Base-by-base conservation (phyloP, 139 green algal species). In the Nannochloris sp. region DNA sequence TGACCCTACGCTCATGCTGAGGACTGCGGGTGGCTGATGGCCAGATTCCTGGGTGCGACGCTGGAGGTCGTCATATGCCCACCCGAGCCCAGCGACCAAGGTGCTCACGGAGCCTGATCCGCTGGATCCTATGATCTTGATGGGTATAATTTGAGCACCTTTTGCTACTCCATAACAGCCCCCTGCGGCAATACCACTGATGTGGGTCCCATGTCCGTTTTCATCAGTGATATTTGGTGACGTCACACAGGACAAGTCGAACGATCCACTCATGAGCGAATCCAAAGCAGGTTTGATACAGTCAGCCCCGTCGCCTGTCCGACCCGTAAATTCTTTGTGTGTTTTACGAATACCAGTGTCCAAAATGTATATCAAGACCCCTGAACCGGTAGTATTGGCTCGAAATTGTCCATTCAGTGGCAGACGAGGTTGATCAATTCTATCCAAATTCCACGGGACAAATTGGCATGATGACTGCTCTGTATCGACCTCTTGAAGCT, bases 191-290 rank as follows among this genome's bases (percentile, higher is more conserved):
- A 70, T 87, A 29, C 67, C 83, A 29, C 76, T 71, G 2, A 81
- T 81, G 60, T 89, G 84, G 0, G 79, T 88, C 25, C 84, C 83
- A 48, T 88, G 81, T 6, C 81, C 84, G 53, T 89, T 76, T 66
- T 66, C 73, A 68, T 83, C 73, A 0, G 46, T 31, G 12, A 56
- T 43, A 16, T 10, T 44, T 48, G 14, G 23, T 7, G 8, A 25
- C 14, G 50, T 7, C 23, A 19, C 34, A n/a, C 57, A 40, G 7
- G 34, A 40, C 8, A 53, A 19, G n/a, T 53, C 46, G 5, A 25
- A 19, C 5, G 46, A 53, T 19, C 46, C 16, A 53, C 5, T 53
- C 18, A 53, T 21, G n/a, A 25, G 16, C 3, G 16, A 25, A 7
- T 53, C 46, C 19, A 37, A 27, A 31, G 29, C 44, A 25, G 19